Conservation (phyloP, 169 alveolate species). For the Perkinsus chesapeaki region DNA sequence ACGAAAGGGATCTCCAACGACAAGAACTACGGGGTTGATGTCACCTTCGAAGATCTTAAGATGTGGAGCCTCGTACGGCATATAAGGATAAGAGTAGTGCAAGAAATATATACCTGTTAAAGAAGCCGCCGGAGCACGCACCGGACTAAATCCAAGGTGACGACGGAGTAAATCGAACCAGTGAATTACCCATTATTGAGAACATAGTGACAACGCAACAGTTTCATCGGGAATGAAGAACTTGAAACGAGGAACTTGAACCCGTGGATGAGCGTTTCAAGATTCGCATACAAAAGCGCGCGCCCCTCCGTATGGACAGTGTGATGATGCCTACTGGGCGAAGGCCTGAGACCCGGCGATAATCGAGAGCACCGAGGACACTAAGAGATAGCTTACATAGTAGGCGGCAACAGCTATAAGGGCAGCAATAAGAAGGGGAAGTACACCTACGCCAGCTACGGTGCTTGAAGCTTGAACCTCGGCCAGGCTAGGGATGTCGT, state of each 20-base stretch:
- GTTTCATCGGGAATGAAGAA: no score
- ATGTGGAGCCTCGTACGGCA: background rate
- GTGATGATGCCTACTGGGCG: background rate
- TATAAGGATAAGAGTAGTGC: background rate
- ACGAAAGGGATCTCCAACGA: background rate
- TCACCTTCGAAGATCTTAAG: background rate
- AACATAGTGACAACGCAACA: no score
- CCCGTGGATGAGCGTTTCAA: background rate
- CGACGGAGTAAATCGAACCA: no score
- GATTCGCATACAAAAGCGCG: background rate
- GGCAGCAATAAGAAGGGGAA: background rate
- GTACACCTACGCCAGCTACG: background rate
- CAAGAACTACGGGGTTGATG: background rate
- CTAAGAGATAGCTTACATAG: background rate
- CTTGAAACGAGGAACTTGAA: no score
- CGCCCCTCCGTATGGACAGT: background rate
- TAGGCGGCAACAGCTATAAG: background rate
- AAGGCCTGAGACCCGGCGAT: background rate
- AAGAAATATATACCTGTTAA: background rate
- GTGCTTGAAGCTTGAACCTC: background rate
- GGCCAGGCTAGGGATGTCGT: background rate
- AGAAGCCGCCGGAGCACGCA: background rate
- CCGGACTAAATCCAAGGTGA: no score
- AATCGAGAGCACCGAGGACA: background rate
- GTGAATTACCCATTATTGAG: background rate